phyloP scores from a whole-genome alignment of 345 rosid species.

The Salix udensis region DNA sequence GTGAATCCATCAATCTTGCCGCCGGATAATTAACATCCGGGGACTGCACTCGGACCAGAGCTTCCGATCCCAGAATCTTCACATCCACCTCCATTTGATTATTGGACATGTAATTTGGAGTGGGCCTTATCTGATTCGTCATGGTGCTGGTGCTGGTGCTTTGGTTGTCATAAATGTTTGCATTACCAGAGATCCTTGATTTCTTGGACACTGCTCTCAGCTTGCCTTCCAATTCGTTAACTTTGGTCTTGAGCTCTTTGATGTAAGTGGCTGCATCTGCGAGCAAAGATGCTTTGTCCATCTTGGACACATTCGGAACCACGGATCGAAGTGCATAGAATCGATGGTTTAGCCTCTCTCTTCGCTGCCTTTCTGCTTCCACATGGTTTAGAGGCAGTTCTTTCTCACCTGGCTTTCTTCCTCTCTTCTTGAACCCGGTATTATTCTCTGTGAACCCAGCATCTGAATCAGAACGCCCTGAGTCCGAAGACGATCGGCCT shows the following conservation, averaged over 20 bases:
- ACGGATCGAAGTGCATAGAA: constrained; percentile 76
- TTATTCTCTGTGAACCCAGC: constrained; percentile 9
- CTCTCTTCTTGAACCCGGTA: constrained; percentile 23
- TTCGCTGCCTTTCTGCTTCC: constrained; percentile 77
- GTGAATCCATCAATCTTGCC: constrained; percentile 43
- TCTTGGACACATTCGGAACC: constrained; percentile 82
- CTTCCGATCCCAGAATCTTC: constrained; percentile 50
- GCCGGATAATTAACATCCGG: constrained; percentile 43
- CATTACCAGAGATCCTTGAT: not conserved
- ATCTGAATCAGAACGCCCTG: constrained; percentile 31
- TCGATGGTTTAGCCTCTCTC: constrained; percentile 74
- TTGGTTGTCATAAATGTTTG: not conserved
- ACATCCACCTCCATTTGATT: constrained; percentile 40
- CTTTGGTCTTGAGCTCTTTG: constrained; percentile 51
- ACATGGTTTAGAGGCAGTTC: constrained; percentile 56
- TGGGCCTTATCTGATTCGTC: constrained; percentile 3
- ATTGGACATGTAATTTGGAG: not conserved
- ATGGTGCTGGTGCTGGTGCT: not conserved
- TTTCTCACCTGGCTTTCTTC: constrained; percentile 35
- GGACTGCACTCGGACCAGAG: constrained; percentile 41
- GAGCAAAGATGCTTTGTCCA: constrained; percentile 85
- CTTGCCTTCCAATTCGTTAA: constrained; percentile 46
- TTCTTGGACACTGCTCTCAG: constrained; percentile 7
- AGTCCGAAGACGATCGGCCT: constrained; percentile 38
- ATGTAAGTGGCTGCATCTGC: constrained; percentile 70